Base-by-base conservation (phyloP, 2,329 filamentous ascomycete genomes). In the Ascocoryne sarcoides region DNA sequence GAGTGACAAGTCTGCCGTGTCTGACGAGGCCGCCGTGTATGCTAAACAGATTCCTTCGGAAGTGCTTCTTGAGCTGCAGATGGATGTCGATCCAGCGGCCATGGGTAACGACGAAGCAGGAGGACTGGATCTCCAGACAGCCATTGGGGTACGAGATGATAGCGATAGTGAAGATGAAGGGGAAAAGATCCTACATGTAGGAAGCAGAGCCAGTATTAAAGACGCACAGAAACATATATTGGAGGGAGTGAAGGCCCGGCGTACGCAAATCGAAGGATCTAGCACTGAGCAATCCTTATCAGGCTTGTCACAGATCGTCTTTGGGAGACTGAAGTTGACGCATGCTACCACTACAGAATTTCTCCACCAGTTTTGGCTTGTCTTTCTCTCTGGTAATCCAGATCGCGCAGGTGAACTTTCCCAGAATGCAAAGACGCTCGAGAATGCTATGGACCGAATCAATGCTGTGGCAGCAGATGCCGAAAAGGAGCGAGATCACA, bases 291-390 rank as follows among this genome's bases (percentile, higher is more conserved):
- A 50, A 28, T 51, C 54, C 26, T 36, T 57, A 10, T 50, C 62
- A 21, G 71, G 70, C 3, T 60, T 76, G 12, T 67, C 71, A 1
- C 49, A 63, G 7, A 53, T 61, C 2, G 65, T 78, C 2, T 79
- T 77, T 49, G 78, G 83, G 49, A 73, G 73, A 14, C 57, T 84
- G n/a, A 70, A 68, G 10, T 70, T 84, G 40, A 95, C 90, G 0
- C 88, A 96, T 60, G 89, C 89, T 39, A 98, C 92, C 0, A 93
- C 87, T 0, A 82, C 85, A 28, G 92, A 98, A 58, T 98, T 96
- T 56, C 68, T 98, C n/a, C 85, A 90, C 54, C 93, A 96, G 61
- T 98, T 98, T 66, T 98, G 90, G 90, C 75, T 77, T 23, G 79
- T 89, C 0, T 98, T 94, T 57, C 71, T 94, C 18, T 95, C 89